Percentiles rank a stretch among this genome's conserved stretches.
These are phyloP conservation scores for Stylonectria norvegica DNA, from an alignment of 2,329 filamentous ascomycete genomes.

Conservation along the genomic window DNA sequence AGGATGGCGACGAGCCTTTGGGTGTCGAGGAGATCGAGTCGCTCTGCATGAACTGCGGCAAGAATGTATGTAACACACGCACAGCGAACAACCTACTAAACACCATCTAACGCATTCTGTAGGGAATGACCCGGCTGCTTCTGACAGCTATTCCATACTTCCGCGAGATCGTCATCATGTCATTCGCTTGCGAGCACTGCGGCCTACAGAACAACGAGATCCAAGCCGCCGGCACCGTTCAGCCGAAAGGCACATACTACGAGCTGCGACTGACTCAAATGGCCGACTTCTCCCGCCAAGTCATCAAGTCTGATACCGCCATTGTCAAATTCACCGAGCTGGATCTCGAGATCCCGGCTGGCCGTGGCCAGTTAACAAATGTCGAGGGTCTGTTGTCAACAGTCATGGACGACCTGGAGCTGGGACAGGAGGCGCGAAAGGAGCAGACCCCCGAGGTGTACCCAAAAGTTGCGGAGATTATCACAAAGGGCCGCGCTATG, in stretches of 20 bases:
- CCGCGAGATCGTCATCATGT: slow-evolving; percentile 96
- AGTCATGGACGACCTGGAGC: slow-evolving; percentile 75
- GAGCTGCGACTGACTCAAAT: slow-evolving; percentile 71
- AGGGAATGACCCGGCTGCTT: slow-evolving; percentile 83
- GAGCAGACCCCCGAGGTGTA: slow-evolving; percentile 73
- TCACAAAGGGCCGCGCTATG: slow-evolving; percentile 73
- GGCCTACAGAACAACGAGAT: slow-evolving; percentile 88
- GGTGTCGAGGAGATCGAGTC: slow-evolving; percentile 70
- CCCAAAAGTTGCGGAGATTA: slow-evolving; percentile 72
- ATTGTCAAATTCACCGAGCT: slow-evolving; percentile 84
- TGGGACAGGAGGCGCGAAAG: slow-evolving; percentile 80
- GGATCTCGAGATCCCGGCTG: slow-evolving; percentile 88
- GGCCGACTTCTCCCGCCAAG: slow-evolving; percentile 76
- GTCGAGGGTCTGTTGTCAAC: slow-evolving; percentile 81
- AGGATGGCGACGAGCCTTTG: slow-evolving; percentile 46
- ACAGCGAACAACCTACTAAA: slow-evolving; percentile 11
- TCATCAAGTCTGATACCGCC: slow-evolving; percentile 89
- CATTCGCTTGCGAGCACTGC: slow-evolving; percentile 89
- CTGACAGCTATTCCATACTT: slow-evolving; percentile 95
- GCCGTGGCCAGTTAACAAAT: slow-evolving; percentile 88
- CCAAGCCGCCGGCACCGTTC: slow-evolving; percentile 86
- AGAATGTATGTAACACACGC: slow-evolving; percentile 56
- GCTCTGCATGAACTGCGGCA: slow-evolving; percentile 81
- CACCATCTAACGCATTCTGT: slow-evolving; percentile 6
- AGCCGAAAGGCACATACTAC: slow-evolving; percentile 82